Evolutionary conservation across 306 rosid genomes (phyloP).

Genomic region (Acacia confusa): DNA sequence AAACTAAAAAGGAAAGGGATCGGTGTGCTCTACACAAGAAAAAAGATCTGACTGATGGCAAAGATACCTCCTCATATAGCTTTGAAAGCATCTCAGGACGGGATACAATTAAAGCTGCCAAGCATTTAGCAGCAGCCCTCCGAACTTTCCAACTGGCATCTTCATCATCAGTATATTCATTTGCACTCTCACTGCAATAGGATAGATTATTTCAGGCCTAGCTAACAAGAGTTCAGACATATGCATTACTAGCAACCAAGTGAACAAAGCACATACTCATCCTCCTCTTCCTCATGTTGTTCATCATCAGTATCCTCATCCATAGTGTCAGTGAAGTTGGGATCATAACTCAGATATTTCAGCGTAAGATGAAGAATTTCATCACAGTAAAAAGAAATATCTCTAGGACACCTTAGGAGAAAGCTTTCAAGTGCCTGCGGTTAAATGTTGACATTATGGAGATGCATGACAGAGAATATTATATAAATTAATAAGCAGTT

Average conservation of each 20-base stretch:
- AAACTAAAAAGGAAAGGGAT: slow-evolving; percentile 12
- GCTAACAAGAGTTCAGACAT: slow-evolving; percentile 26
- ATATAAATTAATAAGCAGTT: slow-evolving; percentile 9
- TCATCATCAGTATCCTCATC: slow-evolving; percentile 98
- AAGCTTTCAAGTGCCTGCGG: slow-evolving; percentile 78
- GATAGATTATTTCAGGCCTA: slow-evolving; percentile 26
- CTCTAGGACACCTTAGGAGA: slow-evolving; percentile 80
- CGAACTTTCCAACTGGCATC: slow-evolving; percentile 99
- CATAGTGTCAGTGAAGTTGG: slow-evolving; percentile 98
- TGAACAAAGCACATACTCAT: slow-evolving; percentile 65
- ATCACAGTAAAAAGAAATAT: slow-evolving; percentile 66
- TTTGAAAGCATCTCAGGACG: slow-evolving; percentile 94
- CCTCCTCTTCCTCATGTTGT: slow-evolving; percentile 91
- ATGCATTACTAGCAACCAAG: slow-evolving; percentile 19
- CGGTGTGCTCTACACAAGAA: not conserved
- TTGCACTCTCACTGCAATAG: slow-evolving; percentile 90
- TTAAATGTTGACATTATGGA: slow-evolving; percentile 32
- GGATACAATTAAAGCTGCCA: slow-evolving; percentile 92
- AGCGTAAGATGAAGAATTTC: slow-evolving; percentile 85
- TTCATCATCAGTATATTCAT: slow-evolving; percentile 97
- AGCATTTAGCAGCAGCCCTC: slow-evolving; percentile 98
- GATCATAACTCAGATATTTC: slow-evolving; percentile 91
- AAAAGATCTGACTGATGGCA: slow-evolving; percentile 4
- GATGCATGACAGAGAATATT: not conserved
- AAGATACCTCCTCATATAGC: slow-evolving; percentile 87